Percentiles rank a stretch among this genome's conserved stretches.
Evolutionary conservation across 2,329 filamentous ascomycete genomes (phyloP).

Genomic region (Metarhizium anisopliae): DNA sequence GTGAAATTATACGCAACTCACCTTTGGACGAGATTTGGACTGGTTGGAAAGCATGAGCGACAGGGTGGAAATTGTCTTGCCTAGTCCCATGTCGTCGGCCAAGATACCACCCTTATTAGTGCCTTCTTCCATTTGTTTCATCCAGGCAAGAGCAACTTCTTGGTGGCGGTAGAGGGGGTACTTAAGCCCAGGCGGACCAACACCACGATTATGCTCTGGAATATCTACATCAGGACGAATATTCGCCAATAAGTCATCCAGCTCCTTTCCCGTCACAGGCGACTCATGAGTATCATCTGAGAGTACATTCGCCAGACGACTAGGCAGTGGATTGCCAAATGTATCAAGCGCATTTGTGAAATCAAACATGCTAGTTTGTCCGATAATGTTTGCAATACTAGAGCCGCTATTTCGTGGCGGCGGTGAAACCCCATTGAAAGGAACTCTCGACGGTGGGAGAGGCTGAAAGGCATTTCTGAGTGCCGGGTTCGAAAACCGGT

Average conservation of each 20-base stretch:
- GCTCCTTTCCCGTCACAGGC: conserved; percentile 46
- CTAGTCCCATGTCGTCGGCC: conserved; percentile 88
- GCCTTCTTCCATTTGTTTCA: conserved; percentile 69
- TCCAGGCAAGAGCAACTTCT: conserved; percentile 73
- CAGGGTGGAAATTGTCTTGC: conserved; percentile 80
- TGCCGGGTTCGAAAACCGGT: background rate
- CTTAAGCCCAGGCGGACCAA: conserved; percentile 60
- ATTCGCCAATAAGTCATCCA: conserved; percentile 61
- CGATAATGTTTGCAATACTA: conserved; percentile 26
- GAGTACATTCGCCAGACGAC: conserved; percentile 22
- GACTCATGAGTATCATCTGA: conserved; percentile 29
- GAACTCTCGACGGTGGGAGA: background rate
- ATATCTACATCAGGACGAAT: conserved; percentile 65
- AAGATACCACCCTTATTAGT: conserved; percentile 80
- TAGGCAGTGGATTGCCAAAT: conserved; percentile 26
- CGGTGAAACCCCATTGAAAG: background rate
- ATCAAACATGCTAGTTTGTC: conserved; percentile 28
- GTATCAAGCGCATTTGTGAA: conserved; percentile 24
- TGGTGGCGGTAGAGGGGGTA: conserved; percentile 73
- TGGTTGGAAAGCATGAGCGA: conserved; percentile 64
- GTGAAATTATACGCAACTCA: conserved; percentile 13
- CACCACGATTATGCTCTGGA: conserved; percentile 51
- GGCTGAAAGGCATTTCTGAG: background rate
- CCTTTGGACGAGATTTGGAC: conserved; percentile 35
- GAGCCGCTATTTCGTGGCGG: conserved; percentile 4